Conservation (phyloP, 2,329 filamentous ascomycete species). For the Helicocarpus griseus region DNA sequence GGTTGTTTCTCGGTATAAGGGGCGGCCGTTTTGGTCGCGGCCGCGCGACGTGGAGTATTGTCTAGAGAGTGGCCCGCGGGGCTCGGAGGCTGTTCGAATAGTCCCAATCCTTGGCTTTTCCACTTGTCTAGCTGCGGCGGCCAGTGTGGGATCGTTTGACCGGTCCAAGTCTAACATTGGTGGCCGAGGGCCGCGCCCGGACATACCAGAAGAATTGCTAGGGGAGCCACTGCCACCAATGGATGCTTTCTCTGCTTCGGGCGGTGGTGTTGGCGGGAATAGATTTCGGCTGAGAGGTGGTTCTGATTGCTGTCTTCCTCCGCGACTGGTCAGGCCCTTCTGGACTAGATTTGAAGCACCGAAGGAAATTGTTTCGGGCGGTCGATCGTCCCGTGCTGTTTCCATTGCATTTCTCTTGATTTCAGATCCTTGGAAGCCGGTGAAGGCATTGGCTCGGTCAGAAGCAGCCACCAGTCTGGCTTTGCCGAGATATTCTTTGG, state of each 20-base stretch:
- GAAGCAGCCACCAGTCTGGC: conserved; percentile 86
- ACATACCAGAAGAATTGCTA: conserved; percentile 23
- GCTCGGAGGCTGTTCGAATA: conserved; percentile 42
- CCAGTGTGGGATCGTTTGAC: conserved; percentile 23
- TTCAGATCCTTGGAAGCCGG: conserved; percentile 69
- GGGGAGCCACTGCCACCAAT: conserved; percentile 18
- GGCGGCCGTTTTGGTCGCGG: conserved; percentile 19
- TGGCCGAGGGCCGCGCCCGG: conserved; percentile 36
- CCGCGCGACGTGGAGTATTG: conserved; percentile 22
- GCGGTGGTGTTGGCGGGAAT: conserved; percentile 97
- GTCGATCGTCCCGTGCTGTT: conserved; percentile 58
- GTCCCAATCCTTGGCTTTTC: conserved; percentile 38
- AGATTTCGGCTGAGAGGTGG: conserved; percentile 68
- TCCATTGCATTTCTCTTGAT: conserved; percentile 45
- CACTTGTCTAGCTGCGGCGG: conserved; percentile 13
- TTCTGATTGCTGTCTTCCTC: conserved; percentile 68
- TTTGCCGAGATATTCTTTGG: conserved; percentile 95
- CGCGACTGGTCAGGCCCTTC: conserved; percentile 65
- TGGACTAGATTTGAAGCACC: conserved; percentile 90
- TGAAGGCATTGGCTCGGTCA: conserved; percentile 70
- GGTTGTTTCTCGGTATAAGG: conserved; percentile 22
- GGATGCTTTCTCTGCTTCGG: conserved; percentile 62
- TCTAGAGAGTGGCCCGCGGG: conserved; percentile 34
- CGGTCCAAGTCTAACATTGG: conserved; percentile 34
- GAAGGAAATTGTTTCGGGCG: conserved; percentile 75